phyloP scores from a whole-genome alignment of 2,329 filamentous ascomycete genomes.

The Apiospora pterosperma region DNA sequence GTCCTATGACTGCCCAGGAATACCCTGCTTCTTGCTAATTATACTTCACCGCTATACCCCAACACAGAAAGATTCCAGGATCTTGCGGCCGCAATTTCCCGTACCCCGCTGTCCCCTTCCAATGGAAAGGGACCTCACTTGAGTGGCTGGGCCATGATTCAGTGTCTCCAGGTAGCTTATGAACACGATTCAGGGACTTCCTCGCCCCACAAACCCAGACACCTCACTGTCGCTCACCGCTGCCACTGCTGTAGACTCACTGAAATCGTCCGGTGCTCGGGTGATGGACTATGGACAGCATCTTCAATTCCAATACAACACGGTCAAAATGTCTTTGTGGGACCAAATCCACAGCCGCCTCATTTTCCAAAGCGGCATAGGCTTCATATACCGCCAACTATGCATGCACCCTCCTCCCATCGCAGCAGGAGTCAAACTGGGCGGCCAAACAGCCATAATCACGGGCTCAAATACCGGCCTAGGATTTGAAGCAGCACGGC shows the following conservation, averaged over 20 bases:
- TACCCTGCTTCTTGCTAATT: not conserved
- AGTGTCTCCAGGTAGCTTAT: not conserved
- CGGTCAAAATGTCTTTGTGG: not conserved
- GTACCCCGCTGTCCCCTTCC: not conserved
- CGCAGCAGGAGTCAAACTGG: not conserved
- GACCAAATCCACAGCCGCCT: constrained; percentile 4
- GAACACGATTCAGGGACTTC: not conserved
- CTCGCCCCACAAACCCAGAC: not conserved
- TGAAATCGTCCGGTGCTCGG: not conserved
- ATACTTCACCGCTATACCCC: not conserved
- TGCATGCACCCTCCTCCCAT: constrained; percentile 1
- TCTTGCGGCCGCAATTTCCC: not conserved
- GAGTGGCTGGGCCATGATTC: not conserved
- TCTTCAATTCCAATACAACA: not conserved
- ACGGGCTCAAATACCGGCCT: constrained; percentile 48
- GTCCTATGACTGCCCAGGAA: not conserved
- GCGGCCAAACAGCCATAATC: constrained; percentile 35
- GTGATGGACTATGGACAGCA: not conserved
- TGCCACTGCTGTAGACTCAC: not conserved
- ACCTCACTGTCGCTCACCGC: not conserved
- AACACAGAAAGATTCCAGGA: not conserved
- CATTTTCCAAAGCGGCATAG: constrained; percentile 7
- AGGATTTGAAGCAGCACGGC: constrained; percentile 40
- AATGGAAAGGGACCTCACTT: not conserved
- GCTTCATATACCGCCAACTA: constrained; percentile 8